Evolutionary conservation across 371 early-diverging fungal genomes (phyloP), one percentile per base, ranked within the genome.

Genomic region (Mortierella sp.): DNA sequence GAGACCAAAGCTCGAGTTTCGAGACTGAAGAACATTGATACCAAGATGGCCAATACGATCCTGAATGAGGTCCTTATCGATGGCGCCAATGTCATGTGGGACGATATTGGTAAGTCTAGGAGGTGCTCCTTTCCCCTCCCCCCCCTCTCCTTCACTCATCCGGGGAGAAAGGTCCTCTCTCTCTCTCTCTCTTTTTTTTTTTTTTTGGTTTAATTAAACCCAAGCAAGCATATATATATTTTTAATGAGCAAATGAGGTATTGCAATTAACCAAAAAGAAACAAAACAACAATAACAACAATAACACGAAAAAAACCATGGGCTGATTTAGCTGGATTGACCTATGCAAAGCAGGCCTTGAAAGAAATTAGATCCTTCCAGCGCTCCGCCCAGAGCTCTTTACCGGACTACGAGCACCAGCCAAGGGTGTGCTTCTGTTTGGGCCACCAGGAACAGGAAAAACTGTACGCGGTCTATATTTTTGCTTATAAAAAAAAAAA

Each of bases 361-460:
- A 87, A 90, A 44, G 95, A 95, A 80, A 92, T 93, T 68, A 89
- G 18, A 85, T 92, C 7, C 87, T 93, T 71, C 95, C 95, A 26
- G 88, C 90, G 60, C 70, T 89, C 23, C 73, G 94, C n/a, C 95
- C 95, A 29, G 92, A 92, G 55, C 80, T 94, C 12, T 95, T 94
- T 77, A 91, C 87, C 28, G 94, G 94, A 1, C 62, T 95, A 25
- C 72, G 95, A 57, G 83, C 89, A 7, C 95, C 95, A 5, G 91
- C 93, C 9, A 79, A 77, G 50, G 84, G 84, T n/a, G 85, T 90
- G 16, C 70, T 90, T 7, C 71, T 90, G 0, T 90, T 87, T 69
- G 91, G 91, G 5, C 90, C 89, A 12, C 89, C 89, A 7, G 94
- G 94, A 26, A 94, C 89, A 1, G 90, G 88, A 23, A 88, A 88